Evolutionary conservation across 2,329 filamentous ascomycete genomes (phyloP).

Genomic region (Hymenoscyphus scutula): DNA sequence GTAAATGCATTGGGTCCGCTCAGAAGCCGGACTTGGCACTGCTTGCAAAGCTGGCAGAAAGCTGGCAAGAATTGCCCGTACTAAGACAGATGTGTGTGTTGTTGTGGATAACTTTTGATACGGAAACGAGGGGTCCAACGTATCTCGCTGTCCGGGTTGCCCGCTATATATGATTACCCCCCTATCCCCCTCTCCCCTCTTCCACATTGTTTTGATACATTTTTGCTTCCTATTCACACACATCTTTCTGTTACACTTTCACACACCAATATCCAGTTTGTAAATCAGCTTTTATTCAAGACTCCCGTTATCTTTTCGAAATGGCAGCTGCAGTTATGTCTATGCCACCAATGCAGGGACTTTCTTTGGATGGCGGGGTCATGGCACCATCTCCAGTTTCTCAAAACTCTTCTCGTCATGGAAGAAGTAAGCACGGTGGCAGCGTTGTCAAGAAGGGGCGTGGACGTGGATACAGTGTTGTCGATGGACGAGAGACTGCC

Average conservation of each 20-base stretch:
- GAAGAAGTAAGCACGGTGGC: conserved; percentile 33
- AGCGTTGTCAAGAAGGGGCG: conserved; percentile 37
- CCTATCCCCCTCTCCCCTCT: conserved; percentile 10
- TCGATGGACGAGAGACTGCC: conserved; percentile 42
- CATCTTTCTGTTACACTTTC: conserved; percentile 6
- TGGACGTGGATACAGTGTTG: conserved; percentile 42
- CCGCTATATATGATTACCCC: conserved; percentile 19
- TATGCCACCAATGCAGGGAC: conserved; percentile 29
- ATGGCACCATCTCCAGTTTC: conserved; percentile 37
- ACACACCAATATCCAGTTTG: conserved; percentile 13
- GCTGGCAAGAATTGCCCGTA: conserved; percentile 14
- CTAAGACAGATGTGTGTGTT: conserved; percentile 15
- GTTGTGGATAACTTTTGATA: conserved; percentile 15
- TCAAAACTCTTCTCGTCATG: conserved; percentile 33
- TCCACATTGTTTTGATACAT: conserved; percentile 2
- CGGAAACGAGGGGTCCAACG: conserved; percentile 10
- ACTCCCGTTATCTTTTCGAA: conserved; percentile 14
- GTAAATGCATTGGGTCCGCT: conserved; percentile 16
- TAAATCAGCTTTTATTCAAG: conserved; percentile 10
- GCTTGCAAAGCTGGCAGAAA: conserved; percentile 20
- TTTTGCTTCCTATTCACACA: conserved; percentile 12
- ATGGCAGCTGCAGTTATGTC: conserved; percentile 34
- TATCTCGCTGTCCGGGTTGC: conserved; percentile 16
- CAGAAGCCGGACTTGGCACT: conserved; percentile 11
- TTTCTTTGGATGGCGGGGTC: conserved; percentile 33